These are phyloP conservation scores for Talaromyces borbonicus DNA, from an alignment of 495 filamentous ascomycete genomes.

Conservation along the genomic window DNA sequence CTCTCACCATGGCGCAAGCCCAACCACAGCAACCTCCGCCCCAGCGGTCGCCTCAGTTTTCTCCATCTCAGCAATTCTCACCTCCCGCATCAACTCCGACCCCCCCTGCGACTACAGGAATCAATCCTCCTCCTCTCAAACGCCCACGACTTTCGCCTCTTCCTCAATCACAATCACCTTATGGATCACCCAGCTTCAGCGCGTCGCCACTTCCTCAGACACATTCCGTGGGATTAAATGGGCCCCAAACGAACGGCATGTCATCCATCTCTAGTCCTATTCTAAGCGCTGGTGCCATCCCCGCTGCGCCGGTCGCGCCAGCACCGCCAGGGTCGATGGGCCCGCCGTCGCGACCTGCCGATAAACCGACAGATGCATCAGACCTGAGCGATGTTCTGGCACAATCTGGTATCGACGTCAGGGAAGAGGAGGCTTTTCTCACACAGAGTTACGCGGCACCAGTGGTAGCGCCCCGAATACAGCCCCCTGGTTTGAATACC, in stretches of 20 bases:
- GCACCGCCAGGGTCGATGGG: conserved; percentile 57
- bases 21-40: conserved; percentile 46
- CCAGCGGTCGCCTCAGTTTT: conserved; percentile 40
- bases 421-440: conserved; percentile 69
- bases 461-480: conserved; percentile 32
- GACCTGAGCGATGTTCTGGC: conserved; percentile 69
- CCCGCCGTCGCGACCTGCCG: conserved; percentile 64
- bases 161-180: conserved; percentile 42
- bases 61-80: conserved; percentile 41
- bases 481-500: conserved; percentile 30
- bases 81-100: conserved; percentile 43
- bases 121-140: conserved; percentile 47
- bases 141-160: conserved; percentile 60
- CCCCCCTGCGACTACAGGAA: conserved; percentile 33
- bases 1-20: conserved; percentile 54
- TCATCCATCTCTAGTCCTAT: conserved; percentile 14
- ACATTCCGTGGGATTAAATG: conserved; percentile 23
- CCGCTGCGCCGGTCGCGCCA: conserved; percentile 11
- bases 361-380: conserved; percentile 58
- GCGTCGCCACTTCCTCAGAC: conserved; percentile 31
- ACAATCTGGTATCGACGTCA: conserved; percentile 71
- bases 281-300: conserved; percentile 1
- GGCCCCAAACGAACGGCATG: conserved; percentile 24
- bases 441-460: conserved; percentile 48
- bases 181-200: conserved; percentile 40